Evolutionary conservation across 2,329 filamentous ascomycete genomes (phyloP).

Genomic region (Cadophora malorum): DNA sequence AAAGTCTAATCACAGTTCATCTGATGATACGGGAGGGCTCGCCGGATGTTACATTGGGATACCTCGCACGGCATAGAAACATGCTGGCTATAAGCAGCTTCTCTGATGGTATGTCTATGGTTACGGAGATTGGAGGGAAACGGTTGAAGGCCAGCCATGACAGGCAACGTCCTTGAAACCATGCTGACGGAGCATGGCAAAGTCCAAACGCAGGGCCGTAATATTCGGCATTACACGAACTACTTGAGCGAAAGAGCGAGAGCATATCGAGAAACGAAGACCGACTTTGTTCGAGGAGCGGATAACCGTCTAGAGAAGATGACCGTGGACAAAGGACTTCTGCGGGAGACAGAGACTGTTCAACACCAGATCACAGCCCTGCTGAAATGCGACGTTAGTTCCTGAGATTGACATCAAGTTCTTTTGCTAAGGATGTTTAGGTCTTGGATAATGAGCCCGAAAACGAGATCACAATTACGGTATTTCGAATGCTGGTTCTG

Average conservation of each 20-base stretch:
- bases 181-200: conserved; percentile 49
- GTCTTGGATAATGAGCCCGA: conserved; percentile 87
- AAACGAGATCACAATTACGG: conserved; percentile 95
- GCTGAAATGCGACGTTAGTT: conserved; percentile 84
- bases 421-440: conserved; percentile 52
- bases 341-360: conserved; percentile 90
- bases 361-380: conserved; percentile 87
- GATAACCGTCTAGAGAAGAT: conserved; percentile 85
- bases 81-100: conserved; percentile 88
- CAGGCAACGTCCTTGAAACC: conserved; percentile 30
- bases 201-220: conserved; percentile 94
- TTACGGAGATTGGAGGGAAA: neutral
- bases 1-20: conserved; percentile 93
- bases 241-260: conserved; percentile 85
- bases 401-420: neutral
- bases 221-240: conserved; percentile 89
- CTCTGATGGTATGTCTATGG: conserved; percentile 75
- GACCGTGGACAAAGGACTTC: conserved; percentile 86
- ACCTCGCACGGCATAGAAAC: conserved; percentile 81
- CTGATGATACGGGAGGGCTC: conserved; percentile 97
- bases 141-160: conserved; percentile 27
- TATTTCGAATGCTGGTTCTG: conserved; percentile 88
- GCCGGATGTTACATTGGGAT: conserved; percentile 84
- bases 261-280: conserved; percentile 82
- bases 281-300: conserved; percentile 86